Evolutionary conservation across 2,329 filamentous ascomycete species (phyloP).

Genomic region (Curvularia hawaiiensis): DNA sequence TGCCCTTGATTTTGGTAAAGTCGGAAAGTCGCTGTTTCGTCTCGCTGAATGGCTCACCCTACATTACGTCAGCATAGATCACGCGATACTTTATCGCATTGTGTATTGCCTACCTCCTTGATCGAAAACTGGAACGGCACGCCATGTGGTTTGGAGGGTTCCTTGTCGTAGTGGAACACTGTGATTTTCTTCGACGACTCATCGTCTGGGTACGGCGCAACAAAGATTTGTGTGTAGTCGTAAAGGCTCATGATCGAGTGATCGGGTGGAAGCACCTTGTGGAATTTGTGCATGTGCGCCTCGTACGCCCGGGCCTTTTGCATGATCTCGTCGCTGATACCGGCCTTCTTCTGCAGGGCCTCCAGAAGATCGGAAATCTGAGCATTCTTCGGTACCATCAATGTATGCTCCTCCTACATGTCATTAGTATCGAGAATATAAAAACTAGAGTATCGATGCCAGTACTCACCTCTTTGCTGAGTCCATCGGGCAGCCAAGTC

Average conservation of each 20-base stretch:
- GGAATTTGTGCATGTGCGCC: conserved; percentile 79
- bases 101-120: conserved; percentile 64
- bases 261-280: conserved; percentile 73
- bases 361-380: conserved; percentile 78
- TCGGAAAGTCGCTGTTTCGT: conserved; percentile 95
- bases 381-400: conserved; percentile 87
- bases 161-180: conserved; percentile 92
- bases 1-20: conserved; percentile 92
- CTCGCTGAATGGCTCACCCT: conserved; percentile 86
- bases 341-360: conserved; percentile 78
- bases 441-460: background rate
- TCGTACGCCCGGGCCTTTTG: conserved; percentile 82
- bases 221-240: conserved; percentile 82
- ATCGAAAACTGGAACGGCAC: conserved; percentile 90
- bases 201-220: conserved; percentile 78
- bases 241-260: conserved; percentile 80
- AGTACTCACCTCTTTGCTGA: conserved; percentile 78
- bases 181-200: conserved; percentile 71
- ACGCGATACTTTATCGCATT: background rate
- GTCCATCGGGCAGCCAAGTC: conserved; percentile 84
- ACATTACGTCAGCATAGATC: conserved; percentile 26
- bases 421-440: conserved; percentile 15
- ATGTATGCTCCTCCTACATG: conserved; percentile 72
- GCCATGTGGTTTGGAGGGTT: conserved; percentile 81
- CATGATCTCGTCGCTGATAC: conserved; percentile 75